Evolutionary conservation across 106 monocot species (phyloP), one percentile per base, ranked within the genome.

Genomic region (Phalaenopsis equestris): DNA sequence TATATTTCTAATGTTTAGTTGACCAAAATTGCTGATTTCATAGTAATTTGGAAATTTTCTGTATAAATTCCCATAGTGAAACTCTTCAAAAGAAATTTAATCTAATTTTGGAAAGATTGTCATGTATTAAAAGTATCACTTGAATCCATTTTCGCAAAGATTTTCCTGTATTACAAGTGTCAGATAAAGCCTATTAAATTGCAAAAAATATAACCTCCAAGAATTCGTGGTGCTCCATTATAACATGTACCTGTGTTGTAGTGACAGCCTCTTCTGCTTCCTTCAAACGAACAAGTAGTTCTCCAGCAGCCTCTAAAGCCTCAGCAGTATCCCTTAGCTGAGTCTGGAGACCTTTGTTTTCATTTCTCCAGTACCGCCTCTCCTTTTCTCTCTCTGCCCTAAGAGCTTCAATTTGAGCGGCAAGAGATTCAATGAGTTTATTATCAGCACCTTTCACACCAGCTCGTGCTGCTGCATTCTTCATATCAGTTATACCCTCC

Each of bases 231-330:
- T 61, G 61, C 0, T 61, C 12, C 9, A 64, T 37, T 17, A 41
- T 23, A 23, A n/a, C 18, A 42, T 21, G 17, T 84, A 99, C 99
- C 95, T 95, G 91, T 77, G 91, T 81, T 48, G 41, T 77, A 75
- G 83, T 79, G 77, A 86, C 85, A 75, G 80, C 82, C 82, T 95
- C 93, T 74, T 99, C 99, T 42, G 99, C 91, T 77, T 99, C 99
- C 72, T 99, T 99, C 48, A 99, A 77, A 42, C 95, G 83, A 73
- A 87, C 90, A 16, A 99, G 87, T 73, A 99, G 76, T 81, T 99
- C 99, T 57, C 93, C 99, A 52, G 99, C 99, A 75, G 99, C 95
- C 77, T 95, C 91, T 36, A 99, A 90, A 80, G 99, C 99, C 82
- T 99, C 99, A 79, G 93, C 90, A 39, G 95, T 99, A 82, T 99